A percentile compares a stretch with the other conserved stretches of the same genome.
Evolutionary conservation across 2,329 filamentous ascomycete genomes (phyloP).

Genomic region (Fusarium sp.): DNA sequence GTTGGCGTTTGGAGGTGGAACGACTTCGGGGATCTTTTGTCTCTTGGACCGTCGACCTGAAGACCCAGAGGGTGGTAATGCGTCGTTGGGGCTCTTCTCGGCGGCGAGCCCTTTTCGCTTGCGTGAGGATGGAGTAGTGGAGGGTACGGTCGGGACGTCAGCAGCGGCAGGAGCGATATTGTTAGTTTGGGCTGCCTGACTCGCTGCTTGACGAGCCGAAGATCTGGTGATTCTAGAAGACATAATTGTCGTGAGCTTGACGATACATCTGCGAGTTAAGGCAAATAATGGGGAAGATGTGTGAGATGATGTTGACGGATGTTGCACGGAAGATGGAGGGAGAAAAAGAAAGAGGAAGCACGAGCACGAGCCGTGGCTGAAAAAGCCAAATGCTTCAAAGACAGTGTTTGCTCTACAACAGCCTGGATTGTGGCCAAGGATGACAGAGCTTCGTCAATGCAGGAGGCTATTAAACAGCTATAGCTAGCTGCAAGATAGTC

Average conservation of each 20-base stretch:
- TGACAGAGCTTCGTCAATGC: constrained; percentile 2
- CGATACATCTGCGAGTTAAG: constrained; percentile 34
- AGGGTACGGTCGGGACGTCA: constrained; percentile 54
- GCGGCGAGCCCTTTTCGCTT: constrained; percentile 79
- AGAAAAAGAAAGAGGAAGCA: constrained; percentile 26
- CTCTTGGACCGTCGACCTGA: constrained; percentile 74
- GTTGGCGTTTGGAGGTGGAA: constrained; percentile 46
- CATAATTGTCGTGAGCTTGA: constrained; percentile 74
- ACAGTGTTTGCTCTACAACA: constrained; percentile 19
- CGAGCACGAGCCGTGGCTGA: constrained; percentile 21
- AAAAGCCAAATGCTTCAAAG: constrained; percentile 28
- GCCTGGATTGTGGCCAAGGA: constrained; percentile 3
- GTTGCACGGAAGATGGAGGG: constrained; percentile 31
- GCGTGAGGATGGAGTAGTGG: constrained; percentile 61
- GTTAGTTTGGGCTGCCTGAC: constrained; percentile 60
- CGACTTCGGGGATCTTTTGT: constrained; percentile 69
- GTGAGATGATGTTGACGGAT: constrained; percentile 17
- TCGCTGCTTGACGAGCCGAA: constrained; percentile 88
- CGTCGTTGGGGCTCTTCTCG: constrained; percentile 57
- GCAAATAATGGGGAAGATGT: constrained; percentile 29
- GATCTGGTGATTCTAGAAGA: constrained; percentile 96
- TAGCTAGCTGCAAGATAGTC: not conserved
- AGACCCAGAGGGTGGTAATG: constrained; percentile 42
- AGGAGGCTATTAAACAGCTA: not conserved
- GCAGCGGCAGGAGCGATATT: constrained; percentile 52